Conservation (phyloP, 176 grass and related monocot genomes). For the Ananas comosus region DNA sequence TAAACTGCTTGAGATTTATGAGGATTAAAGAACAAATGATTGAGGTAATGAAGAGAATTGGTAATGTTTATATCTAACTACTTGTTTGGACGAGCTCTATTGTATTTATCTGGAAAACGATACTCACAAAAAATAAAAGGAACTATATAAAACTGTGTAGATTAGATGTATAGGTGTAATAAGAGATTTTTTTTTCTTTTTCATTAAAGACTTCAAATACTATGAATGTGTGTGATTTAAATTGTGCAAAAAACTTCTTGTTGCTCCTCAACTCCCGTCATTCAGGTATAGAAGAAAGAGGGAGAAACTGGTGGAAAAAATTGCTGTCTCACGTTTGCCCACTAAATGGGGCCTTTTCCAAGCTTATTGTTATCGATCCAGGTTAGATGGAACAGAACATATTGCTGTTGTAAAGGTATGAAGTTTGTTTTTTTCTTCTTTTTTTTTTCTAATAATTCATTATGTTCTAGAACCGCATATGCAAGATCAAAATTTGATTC, state of each 20-base stretch:
- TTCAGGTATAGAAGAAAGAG: conserved; percentile 81
- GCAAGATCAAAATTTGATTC: not conserved
- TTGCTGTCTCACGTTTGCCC: conserved; percentile 66
- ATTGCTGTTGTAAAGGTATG: conserved; percentile 72
- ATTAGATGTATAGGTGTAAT: too few species aligned
- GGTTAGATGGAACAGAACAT: conserved; percentile 82
- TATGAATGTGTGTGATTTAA: too few species aligned
- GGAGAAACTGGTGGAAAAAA: conserved; percentile 81
- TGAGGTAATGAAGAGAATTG: too few species aligned
- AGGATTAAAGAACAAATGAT: too few species aligned
- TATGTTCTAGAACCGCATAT: not conserved
- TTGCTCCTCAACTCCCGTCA: conserved; percentile 2
- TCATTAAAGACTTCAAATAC: too few species aligned
- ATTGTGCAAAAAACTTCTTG: not conserved
- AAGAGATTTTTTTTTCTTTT: too few species aligned
- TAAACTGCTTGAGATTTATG: too few species aligned
- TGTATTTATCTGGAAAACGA: too few species aligned
- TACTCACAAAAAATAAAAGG: too few species aligned
- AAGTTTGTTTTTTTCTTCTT: not conserved
- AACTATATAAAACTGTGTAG: too few species aligned
- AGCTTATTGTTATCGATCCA: conserved; percentile 84
- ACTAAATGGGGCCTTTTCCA: conserved; percentile 95
- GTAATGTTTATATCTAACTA: too few species aligned
- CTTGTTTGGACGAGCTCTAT: too few species aligned
- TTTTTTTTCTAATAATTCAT: not conserved